These are phyloP conservation scores for Arthrobotrys musiformis DNA, from an alignment of 2,329 filamentous ascomycete species.

Conservation along the genomic window DNA sequence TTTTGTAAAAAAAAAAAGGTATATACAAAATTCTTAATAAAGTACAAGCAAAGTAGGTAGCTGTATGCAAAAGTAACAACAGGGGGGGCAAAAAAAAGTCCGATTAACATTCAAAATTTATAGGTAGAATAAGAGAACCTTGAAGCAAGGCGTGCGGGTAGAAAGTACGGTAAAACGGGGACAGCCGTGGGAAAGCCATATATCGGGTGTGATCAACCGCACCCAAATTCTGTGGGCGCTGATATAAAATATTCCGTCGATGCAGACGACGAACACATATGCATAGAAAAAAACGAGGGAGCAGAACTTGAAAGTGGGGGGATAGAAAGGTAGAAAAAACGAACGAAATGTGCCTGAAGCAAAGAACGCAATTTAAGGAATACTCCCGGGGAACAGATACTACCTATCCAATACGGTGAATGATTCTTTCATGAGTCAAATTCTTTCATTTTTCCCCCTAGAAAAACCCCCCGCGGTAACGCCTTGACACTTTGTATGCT, in stretches of 20 bases:
- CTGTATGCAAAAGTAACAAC: neutral
- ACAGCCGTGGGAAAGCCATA: too few relatives aligned
- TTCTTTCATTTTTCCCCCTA: conserved; percentile 13
- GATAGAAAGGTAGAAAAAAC: neutral
- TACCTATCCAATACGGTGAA: conserved; percentile 6
- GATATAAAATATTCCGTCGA: too few relatives aligned
- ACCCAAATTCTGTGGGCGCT: too few relatives aligned
- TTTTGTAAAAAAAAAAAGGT: neutral
- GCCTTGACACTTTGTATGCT: conserved; percentile 12
- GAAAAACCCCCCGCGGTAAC: conserved; percentile 4
- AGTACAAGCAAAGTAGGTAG: neutral
- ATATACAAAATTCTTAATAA: neutral
- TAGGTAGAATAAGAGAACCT: too few relatives aligned
- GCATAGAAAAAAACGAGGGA: neutral
- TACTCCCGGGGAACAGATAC: neutral
- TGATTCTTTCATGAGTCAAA: conserved; percentile 16
- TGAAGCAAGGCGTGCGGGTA: too few relatives aligned
- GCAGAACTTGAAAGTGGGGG: neutral
- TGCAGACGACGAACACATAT: neutral
- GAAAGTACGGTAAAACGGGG: too few relatives aligned
- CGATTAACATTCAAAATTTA: neutral
- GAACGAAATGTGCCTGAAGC: neutral
- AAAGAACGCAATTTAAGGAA: neutral
- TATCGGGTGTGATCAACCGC: too few relatives aligned
- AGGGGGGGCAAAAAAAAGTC: neutral